Conservation (phyloP, 2,329 filamentous ascomycete genomes). For the Exophiala dermatitidis region DNA sequence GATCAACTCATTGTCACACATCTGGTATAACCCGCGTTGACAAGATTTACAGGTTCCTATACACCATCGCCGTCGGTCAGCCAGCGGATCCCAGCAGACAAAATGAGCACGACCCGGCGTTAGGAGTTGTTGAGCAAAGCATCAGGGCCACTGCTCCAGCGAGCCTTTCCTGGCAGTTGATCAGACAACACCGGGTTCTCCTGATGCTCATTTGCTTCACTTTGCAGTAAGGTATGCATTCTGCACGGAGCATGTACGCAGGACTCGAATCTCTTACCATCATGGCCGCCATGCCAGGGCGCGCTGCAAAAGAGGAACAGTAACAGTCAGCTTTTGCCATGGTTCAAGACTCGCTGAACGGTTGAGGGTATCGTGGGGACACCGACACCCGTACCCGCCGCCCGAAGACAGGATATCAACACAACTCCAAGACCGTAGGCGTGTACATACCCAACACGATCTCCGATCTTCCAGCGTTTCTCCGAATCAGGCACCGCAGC, state of each 20-base stretch:
- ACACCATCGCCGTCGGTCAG: not conserved
- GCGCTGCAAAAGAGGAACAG: not conserved
- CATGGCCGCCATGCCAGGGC: constrained; percentile 58
- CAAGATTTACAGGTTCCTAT: constrained; percentile 57
- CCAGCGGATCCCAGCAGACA: not conserved
- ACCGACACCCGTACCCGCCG: no score
- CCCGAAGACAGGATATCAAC: no score
- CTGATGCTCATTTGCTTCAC: no score
- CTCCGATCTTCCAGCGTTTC: constrained; percentile 54
- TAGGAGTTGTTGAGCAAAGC: no score
- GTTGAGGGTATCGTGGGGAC: no score
- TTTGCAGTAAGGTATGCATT: no score
- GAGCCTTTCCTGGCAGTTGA: no score
- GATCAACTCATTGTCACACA: constrained; percentile 55
- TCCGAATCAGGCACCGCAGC: constrained; percentile 54
- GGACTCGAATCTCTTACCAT: constrained; percentile 21
- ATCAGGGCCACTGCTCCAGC: no score
- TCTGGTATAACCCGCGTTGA: constrained; percentile 57
- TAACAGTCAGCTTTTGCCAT: not conserved
- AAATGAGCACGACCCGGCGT: no score
- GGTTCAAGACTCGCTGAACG: no score
- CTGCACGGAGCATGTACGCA: not conserved
- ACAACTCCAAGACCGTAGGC: no score
- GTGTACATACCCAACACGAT: constrained; percentile 53
- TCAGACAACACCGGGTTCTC: no score